A percentile compares a stretch with the other conserved stretches of the same genome.
Evolutionary conservation across 495 filamentous ascomycete genomes (phyloP).

Genomic region (Penicillium steckii): DNA sequence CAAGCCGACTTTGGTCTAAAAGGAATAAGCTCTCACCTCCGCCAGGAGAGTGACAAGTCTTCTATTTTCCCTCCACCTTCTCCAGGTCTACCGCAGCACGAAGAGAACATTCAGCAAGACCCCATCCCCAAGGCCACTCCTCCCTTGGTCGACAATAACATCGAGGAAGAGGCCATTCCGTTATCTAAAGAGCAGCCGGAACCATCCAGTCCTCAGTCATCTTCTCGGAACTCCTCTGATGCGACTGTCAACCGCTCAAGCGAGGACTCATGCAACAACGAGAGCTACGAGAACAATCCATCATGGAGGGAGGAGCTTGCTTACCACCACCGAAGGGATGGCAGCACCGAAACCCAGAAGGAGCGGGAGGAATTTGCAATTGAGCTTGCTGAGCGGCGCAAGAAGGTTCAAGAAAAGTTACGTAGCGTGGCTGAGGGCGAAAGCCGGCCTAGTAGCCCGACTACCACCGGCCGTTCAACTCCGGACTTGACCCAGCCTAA

Average conservation of each 20-base stretch:
- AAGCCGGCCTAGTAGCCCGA: constrained; percentile 55
- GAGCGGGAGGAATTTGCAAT: constrained; percentile 77
- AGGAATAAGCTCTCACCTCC: constrained; percentile 69
- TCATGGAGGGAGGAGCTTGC: constrained; percentile 35
- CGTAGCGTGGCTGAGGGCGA: constrained; percentile 69
- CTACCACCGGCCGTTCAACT: constrained; percentile 45
- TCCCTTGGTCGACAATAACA: neutral
- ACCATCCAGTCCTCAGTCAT: constrained; percentile 9
- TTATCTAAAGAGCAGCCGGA: constrained; percentile 3
- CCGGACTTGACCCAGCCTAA: constrained; percentile 38
- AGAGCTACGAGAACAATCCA: constrained; percentile 26
- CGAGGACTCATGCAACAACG: constrained; percentile 17
- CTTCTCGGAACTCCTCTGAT: constrained; percentile 12
- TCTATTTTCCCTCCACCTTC: constrained; percentile 65
- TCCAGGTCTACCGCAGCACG: constrained; percentile 24
- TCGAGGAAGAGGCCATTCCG: neutral
- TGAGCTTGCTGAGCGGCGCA: constrained; percentile 74
- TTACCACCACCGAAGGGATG: constrained; percentile 48
- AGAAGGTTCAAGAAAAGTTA: constrained; percentile 78
- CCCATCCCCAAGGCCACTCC: neutral
- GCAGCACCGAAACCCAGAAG: constrained; percentile 58
- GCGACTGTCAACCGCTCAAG: constrained; percentile 13
- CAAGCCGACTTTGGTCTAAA: constrained; percentile 66
- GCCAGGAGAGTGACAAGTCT: constrained; percentile 76
- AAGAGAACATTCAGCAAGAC: neutral